phyloP scores from a whole-genome alignment of 2,329 filamentous ascomycete species.

The Talaromyces sp. region DNA sequence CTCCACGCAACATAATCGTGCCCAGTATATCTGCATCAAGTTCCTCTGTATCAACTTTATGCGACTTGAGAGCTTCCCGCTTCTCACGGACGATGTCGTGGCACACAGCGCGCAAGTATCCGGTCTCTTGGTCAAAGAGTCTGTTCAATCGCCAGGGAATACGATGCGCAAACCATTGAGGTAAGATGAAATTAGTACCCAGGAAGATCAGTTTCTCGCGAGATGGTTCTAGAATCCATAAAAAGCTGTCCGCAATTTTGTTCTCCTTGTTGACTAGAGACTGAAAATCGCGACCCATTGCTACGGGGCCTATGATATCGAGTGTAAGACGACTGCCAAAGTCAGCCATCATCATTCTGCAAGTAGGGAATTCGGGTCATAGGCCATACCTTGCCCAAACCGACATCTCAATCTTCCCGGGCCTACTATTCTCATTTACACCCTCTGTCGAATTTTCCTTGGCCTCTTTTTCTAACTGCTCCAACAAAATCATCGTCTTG shows the following conservation, averaged over 20 bases:
- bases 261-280: constrained; percentile 51
- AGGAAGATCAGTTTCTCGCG: constrained; percentile 44
- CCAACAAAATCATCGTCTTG: constrained; percentile 34
- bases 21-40: constrained; percentile 39
- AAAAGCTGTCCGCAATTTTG: constrained; percentile 53
- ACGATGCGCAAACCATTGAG: constrained; percentile 49
- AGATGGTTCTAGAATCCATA: constrained; percentile 48
- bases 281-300: constrained; percentile 57
- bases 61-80: constrained; percentile 24
- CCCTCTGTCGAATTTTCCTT: constrained; percentile 29
- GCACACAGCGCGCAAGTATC: constrained; percentile 32
- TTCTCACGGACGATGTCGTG: constrained; percentile 37
- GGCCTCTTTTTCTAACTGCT: constrained; percentile 34
- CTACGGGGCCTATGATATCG: constrained; percentile 58
- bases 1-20: constrained; percentile 37
- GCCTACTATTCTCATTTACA: constrained; percentile 20
- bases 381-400: constrained; percentile 15
- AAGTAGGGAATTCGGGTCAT: too few relatives aligned
- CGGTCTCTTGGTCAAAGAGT: constrained; percentile 30
- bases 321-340: constrained; percentile 48
- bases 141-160: constrained; percentile 43
- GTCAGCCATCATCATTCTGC: neutral
- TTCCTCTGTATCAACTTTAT: constrained; percentile 38
- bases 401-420: constrained; percentile 34
- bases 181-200: constrained; percentile 46